These are phyloP conservation scores for Aspergillus sp. DNA, from an alignment of 2,329 filamentous ascomycete genomes.

Conservation along the genomic window DNA sequence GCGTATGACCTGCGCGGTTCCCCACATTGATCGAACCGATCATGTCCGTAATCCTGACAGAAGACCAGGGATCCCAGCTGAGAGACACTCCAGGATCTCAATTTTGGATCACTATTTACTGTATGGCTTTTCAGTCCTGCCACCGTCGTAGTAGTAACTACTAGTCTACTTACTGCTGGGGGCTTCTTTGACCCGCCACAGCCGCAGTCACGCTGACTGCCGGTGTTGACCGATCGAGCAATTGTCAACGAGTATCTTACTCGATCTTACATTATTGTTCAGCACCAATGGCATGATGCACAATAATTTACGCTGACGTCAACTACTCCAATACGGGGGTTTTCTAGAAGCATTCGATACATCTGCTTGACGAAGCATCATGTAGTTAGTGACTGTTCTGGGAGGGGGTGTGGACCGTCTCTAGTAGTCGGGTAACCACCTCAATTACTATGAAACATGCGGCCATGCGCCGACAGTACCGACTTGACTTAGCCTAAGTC, in stretches of 20 bases:
- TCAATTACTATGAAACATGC: constrained; percentile 8
- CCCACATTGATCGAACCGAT: not conserved
- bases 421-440: not conserved
- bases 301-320: not conserved
- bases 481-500: not conserved
- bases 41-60: not conserved
- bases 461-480: not conserved
- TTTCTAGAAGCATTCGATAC: constrained; percentile 24
- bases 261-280: not conserved
- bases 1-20: not conserved
- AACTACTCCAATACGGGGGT: not conserved
- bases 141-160: no score
- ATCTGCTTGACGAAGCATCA: not conserved
- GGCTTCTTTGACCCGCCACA: constrained; percentile 14
- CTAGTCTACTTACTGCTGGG: not conserved
- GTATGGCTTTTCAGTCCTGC: not conserved
- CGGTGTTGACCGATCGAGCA: not conserved
- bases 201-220: constrained; percentile 16
- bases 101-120: not conserved
- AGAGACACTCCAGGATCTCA: constrained; percentile 8
- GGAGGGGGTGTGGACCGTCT: not conserved
- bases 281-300: constrained; percentile 5
- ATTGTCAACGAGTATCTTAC: not conserved
- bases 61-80: constrained; percentile 6
- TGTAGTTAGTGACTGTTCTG: not conserved